These are phyloP conservation scores for Moesziomyces globuligerus DNA, from an alignment of 1,284 basidiomycete genomes.

Conservation along the genomic window DNA sequence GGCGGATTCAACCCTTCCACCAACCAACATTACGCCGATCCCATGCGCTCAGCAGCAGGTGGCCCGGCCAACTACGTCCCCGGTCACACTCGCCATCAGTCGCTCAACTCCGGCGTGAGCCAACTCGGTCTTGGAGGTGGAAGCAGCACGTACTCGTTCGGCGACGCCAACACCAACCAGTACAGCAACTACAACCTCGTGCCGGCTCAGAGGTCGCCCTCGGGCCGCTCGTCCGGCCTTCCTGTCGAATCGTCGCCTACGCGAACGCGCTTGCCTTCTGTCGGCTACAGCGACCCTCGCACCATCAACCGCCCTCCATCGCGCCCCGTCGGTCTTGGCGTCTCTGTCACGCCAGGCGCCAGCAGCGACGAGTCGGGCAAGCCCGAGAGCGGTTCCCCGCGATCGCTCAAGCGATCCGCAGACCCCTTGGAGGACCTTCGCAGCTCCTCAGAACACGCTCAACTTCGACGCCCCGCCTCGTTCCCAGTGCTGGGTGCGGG, in stretches of 20 bases:
- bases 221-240: conserved; percentile 21
- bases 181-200: conserved; percentile 50
- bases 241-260: conserved; percentile 34
- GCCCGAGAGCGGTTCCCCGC: conserved; percentile 28
- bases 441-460: conserved; percentile 28
- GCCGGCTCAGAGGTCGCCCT: conserved; percentile 30
- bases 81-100: conserved; percentile 36
- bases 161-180: conserved; percentile 27
- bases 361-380: conserved; percentile 38
- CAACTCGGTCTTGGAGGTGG: conserved; percentile 33
- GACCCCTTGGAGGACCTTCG: conserved; percentile 41
- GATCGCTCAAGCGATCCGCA: conserved; percentile 47
- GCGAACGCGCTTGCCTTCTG: conserved; percentile 38
- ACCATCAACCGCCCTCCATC: conserved; percentile 23
- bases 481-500: conserved; percentile 42
- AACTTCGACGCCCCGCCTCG: conserved; percentile 41
- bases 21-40: conserved; percentile 28
- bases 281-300: conserved; percentile 36
- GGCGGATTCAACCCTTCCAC: conserved; percentile 32
- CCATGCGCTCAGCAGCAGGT: conserved; percentile 5
- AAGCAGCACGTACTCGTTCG: conserved; percentile 28
- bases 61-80: conserved; percentile 21
- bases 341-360: conserved; percentile 18
- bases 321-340: conserved; percentile 36
- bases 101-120: conserved; percentile 37